A percentile compares a stretch with the other conserved stretches of the same genome.
These are phyloP conservation scores for Rhynchosporium graminicola DNA, from an alignment of 2,329 filamentous ascomycete species.

Conservation along the genomic window DNA sequence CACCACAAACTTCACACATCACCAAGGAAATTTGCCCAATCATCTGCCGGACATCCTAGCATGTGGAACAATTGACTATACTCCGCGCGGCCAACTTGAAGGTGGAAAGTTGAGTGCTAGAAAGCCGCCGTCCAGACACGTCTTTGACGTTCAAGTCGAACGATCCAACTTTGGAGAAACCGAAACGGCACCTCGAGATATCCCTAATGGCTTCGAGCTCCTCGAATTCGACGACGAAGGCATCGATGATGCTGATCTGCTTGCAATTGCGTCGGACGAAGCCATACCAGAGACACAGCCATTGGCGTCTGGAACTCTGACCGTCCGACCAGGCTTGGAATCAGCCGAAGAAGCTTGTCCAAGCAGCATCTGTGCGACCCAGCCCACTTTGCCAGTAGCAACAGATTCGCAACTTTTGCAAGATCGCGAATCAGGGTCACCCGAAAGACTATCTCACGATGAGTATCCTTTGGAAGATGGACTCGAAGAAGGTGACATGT, in stretches of 20 bases:
- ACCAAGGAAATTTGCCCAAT: background rate
- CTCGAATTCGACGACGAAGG: conserved; percentile 33
- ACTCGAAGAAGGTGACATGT: conserved; percentile 33
- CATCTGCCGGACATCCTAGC: background rate
- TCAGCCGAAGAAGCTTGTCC: too few relatives aligned
- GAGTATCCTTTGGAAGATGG: conserved; percentile 36
- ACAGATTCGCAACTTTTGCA: background rate
- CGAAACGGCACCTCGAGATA: background rate
- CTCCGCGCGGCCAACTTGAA: background rate
- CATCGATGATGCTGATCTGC: conserved; percentile 34
- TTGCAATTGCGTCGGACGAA: conserved; percentile 24
- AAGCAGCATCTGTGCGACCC: background rate
- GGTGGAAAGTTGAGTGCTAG: too few relatives aligned
- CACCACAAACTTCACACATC: background rate
- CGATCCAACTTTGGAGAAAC: conserved; percentile 18
- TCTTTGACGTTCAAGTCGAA: conserved; percentile 16
- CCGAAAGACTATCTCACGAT: conserved; percentile 24
- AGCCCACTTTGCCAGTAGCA: background rate
- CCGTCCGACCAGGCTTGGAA: background rate
- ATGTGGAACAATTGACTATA: background rate
- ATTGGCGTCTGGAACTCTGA: background rate
- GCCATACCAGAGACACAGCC: conserved; percentile 10
- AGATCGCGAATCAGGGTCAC: background rate
- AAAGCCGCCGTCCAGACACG: background rate
- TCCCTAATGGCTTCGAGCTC: conserved; percentile 15